A percentile compares a stretch with the other conserved stretches of the same genome.
phyloP scores from a whole-genome alignment of 805 yeast species.

The Candida michaelii region DNA sequence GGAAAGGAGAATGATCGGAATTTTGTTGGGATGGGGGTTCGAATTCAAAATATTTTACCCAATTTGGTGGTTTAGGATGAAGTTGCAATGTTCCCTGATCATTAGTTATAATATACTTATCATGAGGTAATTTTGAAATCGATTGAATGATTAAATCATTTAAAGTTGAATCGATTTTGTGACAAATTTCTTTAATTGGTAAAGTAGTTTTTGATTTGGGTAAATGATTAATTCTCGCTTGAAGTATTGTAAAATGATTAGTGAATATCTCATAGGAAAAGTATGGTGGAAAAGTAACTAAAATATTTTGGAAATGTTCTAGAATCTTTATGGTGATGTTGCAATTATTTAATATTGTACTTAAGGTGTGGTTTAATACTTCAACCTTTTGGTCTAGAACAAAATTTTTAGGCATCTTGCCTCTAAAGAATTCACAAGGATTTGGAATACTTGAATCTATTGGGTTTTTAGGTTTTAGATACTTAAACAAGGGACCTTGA shows the following conservation, averaged over 20 bases:
- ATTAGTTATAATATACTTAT: conserved; percentile 1
- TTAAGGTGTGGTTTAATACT: conserved; percentile 4
- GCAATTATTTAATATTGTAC: conserved; percentile 7
- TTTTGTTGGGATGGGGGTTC: conserved; percentile 6
- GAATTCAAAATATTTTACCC: conserved; percentile 11
- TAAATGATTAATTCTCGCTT: conserved; percentile 1
- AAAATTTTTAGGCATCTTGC: conserved; percentile 4
- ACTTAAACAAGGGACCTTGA: conserved; percentile 14
- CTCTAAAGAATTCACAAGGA: conserved; percentile 15
- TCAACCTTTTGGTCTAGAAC: conserved; percentile 9
- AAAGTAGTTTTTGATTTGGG: neutral
- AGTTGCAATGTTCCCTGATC: conserved; percentile 6
- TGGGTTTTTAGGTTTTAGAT: conserved; percentile 6
- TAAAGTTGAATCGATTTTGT: conserved; percentile 3
- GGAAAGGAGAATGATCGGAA: neutral
- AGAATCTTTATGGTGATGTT: conserved; percentile 5
- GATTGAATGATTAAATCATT: conserved; percentile 1
- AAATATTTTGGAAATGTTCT: conserved; percentile 6
- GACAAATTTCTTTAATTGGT: conserved; percentile 1
- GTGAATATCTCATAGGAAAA: conserved; percentile 12
- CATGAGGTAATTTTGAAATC: neutral
- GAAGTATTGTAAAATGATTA: conserved; percentile 8
- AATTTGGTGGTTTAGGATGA: conserved; percentile 9
- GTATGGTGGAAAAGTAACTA: conserved; percentile 9
- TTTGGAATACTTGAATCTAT: neutral